Percentiles rank a stretch among this genome's conserved stretches.
phyloP scores from a whole-genome alignment of 1,284 basidiomycete genomes.

The Cryptococcus sp. region DNA sequence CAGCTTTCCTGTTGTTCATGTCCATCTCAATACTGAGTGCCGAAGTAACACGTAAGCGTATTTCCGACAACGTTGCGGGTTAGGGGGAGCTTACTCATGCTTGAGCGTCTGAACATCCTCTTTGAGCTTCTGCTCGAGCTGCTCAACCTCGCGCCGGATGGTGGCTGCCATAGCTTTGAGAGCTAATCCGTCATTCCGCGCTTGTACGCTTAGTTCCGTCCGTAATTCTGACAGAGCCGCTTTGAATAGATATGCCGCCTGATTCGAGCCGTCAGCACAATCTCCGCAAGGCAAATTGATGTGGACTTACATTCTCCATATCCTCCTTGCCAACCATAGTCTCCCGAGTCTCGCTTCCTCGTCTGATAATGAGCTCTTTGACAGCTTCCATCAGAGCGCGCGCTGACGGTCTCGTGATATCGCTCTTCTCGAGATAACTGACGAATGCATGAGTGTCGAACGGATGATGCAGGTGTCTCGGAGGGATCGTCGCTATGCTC shows the following conservation, averaged over 20 bases:
- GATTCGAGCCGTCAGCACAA: conserved; percentile 9
- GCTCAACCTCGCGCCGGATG: conserved; percentile 85
- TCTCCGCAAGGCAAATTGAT: neutral
- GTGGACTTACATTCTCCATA: conserved; percentile 78
- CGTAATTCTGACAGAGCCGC: conserved; percentile 90
- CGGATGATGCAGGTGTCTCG: conserved; percentile 41
- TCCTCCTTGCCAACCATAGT: conserved; percentile 81
- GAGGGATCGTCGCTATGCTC: conserved; percentile 9
- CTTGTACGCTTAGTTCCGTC: conserved; percentile 79
- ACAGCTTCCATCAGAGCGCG: conserved; percentile 84
- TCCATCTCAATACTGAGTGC: conserved; percentile 81
- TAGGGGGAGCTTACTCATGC: conserved; percentile 70
- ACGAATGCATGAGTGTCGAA: conserved; percentile 55
- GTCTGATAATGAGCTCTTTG: conserved; percentile 72
- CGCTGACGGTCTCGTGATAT: conserved; percentile 57
- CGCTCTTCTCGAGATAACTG: conserved; percentile 43
- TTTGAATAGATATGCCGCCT: conserved; percentile 95
- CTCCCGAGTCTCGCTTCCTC: conserved; percentile 70
- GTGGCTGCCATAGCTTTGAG: conserved; percentile 73
- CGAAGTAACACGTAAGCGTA: neutral
- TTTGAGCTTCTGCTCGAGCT: conserved; percentile 86
- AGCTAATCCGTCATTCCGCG: conserved; percentile 80
- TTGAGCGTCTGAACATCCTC: conserved; percentile 86
- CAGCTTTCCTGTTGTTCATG: conserved; percentile 89
- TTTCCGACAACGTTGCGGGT: neutral